Base-by-base conservation (phyloP, 2,329 filamentous ascomycete species). In the Chaetomiaceae sp. region DNA sequence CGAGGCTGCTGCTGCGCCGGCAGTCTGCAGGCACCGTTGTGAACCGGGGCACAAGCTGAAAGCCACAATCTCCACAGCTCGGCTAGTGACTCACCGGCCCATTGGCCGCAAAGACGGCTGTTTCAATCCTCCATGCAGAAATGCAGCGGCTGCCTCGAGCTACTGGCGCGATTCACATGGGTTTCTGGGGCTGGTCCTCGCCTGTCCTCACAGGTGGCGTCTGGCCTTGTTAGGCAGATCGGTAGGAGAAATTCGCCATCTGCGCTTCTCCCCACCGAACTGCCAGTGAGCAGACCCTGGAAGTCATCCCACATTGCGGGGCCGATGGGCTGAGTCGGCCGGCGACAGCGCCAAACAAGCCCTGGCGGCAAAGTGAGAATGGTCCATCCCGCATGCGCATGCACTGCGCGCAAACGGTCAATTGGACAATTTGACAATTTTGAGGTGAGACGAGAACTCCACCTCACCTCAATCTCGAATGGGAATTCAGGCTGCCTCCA, bases 61-160 rank as follows among this genome's bases (percentile, higher is more conserved):
- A 7, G 36, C 15, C n/a, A 25, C 43, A 55, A 55, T 55, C 57
- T 55, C 57, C 57, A 57, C 57, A 45, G n/a, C 47, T 48, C 49
- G 52, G 47, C 42, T 51, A 49, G 57, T 59, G 57, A 59, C 54
- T 59, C 57, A 59, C 49, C 17, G 27, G 49, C 47, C 43, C 47
- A 50, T 56, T 53, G 56, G 54, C 39, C 40, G 36, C 33, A 9
- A 27, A 4, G 44, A 47, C 33, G 6, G 31, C 33, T 25, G 12
- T 37, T 33, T 40, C 11, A n/a, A 42, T 47, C 42, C 36, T 29
- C 22, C 51, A 31, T 6, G 27, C 27, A 27, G 27, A 31, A 6
- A 43, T 58, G 56, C 51, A 56, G 44, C 42, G 48, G 54, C 46
- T 59, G 54, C 56, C 56, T 59, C 54, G 39, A 48, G 44, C 48